Evolutionary conservation across 345 rosid genomes (phyloP), one percentile per base, ranked within the genome.

Genomic region (Brassica rapa): DNA sequence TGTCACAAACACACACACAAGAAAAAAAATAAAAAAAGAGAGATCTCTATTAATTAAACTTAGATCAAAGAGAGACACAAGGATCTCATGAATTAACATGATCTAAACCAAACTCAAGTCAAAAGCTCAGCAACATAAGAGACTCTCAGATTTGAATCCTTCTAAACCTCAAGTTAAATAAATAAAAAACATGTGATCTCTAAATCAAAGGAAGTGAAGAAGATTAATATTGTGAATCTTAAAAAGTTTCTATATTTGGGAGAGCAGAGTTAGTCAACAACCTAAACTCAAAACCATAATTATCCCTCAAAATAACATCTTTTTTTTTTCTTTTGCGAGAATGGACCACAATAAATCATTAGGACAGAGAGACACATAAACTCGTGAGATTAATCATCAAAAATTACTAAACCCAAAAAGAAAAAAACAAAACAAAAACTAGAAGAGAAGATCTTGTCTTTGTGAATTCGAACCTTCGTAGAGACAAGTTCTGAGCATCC

Each of bases 401-500:
- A 14, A 57, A 14, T 29, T 29, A 62, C 16, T 57, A 60, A 66
- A 68, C 15, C n/a, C 55, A 46, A 5, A 60, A 24, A 2, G 9
- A 10, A 5, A 23, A 5, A 30, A 19, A 7, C 10, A 12, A 7
- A 14, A 53, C 9, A 6, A 12, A 7, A 14, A 53, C 9, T 6
- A 53, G 10, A 16, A 57, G 62, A 60, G 56, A 25, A 59, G 70
- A 79, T 79, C 72, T 41, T 41, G 14, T 41, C 30, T 41, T 73
- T 6, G 32, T 6, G 49, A 37, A 16, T 9, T n/a, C 61, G 8
- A 77, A 92, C 99, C 99, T 82, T 95, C 91, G 70, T 95, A 95
- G 6, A 65, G 86, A 71, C 99, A 95, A 49, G 79, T 86, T 69
- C 84, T 83, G 21, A 95, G 93, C 99, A 93, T 95, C 90, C 87